phyloP scores from a whole-genome alignment of 192 early-diverging fungal genomes.

The Endogone sp. region DNA sequence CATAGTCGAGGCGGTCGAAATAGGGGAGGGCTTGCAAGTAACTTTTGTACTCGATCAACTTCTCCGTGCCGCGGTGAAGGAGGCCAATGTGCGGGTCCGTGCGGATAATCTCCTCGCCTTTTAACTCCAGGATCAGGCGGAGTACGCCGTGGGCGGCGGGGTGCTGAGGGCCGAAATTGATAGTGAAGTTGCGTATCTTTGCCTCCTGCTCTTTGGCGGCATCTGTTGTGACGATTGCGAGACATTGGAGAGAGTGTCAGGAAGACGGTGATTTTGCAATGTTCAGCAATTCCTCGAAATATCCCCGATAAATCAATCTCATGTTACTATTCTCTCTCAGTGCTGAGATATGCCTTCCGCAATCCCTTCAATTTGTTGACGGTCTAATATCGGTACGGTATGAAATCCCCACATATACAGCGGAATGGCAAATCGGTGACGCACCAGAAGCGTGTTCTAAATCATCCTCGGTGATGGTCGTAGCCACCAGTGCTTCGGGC shows the following conservation, averaged over 20 bases:
- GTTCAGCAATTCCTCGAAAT: neutral
- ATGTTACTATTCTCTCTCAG: neutral
- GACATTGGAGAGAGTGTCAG: neutral
- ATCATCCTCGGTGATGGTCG: conserved; percentile 28
- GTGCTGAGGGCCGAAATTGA: conserved; percentile 99
- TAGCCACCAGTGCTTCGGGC: conserved; percentile 11
- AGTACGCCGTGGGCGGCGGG: conserved; percentile 87
- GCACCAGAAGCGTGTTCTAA: too few relatives aligned
- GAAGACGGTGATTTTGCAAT: neutral
- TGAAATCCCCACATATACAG: too few relatives aligned
- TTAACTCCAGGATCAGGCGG: conserved; percentile 84
- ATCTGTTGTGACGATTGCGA: conserved; percentile 13
- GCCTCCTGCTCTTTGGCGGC: conserved; percentile 42
- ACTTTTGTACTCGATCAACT: conserved; percentile 99
- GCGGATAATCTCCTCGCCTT: conserved; percentile 87
- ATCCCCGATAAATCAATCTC: neutral
- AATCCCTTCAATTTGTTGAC: too few relatives aligned
- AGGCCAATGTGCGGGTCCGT: conserved; percentile 98
- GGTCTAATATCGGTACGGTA: too few relatives aligned
- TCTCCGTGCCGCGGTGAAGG: conserved; percentile 97
- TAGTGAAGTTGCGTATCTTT: conserved; percentile 71
- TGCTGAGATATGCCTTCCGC: too few relatives aligned
- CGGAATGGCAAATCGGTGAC: too few relatives aligned
- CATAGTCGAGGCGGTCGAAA: conserved; percentile 97
- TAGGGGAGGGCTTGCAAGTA: conserved; percentile 98